Evolutionary conservation across 345 rosid genomes (phyloP), one percentile per base, ranked within the genome.

Genomic region (Acer yangbiense): DNA sequence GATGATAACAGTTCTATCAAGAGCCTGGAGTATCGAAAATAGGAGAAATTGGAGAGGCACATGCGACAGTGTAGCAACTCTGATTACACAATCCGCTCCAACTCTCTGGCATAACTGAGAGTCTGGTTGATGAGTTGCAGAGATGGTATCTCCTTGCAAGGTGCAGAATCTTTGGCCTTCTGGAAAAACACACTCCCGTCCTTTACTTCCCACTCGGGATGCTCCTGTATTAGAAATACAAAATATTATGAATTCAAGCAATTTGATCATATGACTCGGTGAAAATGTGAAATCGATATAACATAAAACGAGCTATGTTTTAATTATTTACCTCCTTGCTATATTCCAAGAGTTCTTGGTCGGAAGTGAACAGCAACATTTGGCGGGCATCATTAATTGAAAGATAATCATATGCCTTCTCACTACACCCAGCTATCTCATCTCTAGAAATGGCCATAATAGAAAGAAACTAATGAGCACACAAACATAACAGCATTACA

Each of bases 401-500:
- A 77, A 97, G 90, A 83, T 85, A 88, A 86, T 94, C 98, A 72
- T 92, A 94, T 55, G 99, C 98, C 88, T 93, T 97, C 93, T 97
- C 99, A 65, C 97, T 94, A 90, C 99, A 97, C 78, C 99, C 98
- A 75, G 98, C 92, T 82, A 97, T 94, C 83, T 97, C 99, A 80
- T 97, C 98, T 83, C 98, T 97, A 78, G 18, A 77, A 74, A 54
- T 25, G 20, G 68, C 11, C 11, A 48, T 16, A 70, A 29, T 13
- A 32, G 9, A 17, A 32, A 71, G 29, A n/a, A 75, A 73, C n/a
- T 66, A 46, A 29, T 69, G 8, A 75, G 39, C 39, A 74, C 20
- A 57, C 2, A 39, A 43, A 20, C 20, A 58, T 18, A 2, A 67
- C 9, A 5, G 21, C 17, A 35, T 44, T 32, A 8, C 7, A 18